Evolutionary conservation across 202 grass and related monocot species (phyloP), one percentile per base, ranked within the genome.

Genomic region (Setaria italica): DNA sequence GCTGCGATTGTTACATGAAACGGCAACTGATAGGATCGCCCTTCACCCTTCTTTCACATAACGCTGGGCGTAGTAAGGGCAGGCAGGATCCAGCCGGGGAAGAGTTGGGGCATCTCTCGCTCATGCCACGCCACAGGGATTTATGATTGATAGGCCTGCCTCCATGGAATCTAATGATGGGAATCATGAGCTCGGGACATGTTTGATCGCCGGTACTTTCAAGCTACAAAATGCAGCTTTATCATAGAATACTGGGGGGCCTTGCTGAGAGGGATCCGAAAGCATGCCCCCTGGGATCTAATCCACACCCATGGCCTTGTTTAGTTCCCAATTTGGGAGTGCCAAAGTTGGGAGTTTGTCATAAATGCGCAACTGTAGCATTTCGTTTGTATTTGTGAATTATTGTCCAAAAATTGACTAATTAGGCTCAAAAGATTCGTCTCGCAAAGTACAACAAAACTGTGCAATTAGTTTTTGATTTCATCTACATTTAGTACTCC

Each of bases 151-250:
- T 12, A 62, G 11, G 13, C 47, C 29, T 39, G 41, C 69, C 39
- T 20, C 47, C 7, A 13, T 13, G 37, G 77, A 81, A 87, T 75
- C 70, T 81, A 65, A 81, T 87, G 85, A 87, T 87, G 77, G 43
- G 37, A 76, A 76, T 55, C 34, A 85, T 85, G 50, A 57, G 20
- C 20, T 17, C 11, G 74, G 4, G 7, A 21, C 21, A 20, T n/a
- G 16, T 60, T 46, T 32, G 11, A 47, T 13, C 15, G n/a, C 9
- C 15, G 5, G 21, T 68, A 56, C 51, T 67, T 56, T 21, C 16
- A 16, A 19, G 11, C 7, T 30, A 37, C n/a, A 64, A 65, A 29
- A 30, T 49, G 39, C 29, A 76, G 17, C 62, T 45, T 66, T 47
- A 48, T 46, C 21, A 16, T 11, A 74, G 12, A 66, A 65, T 86